Conservation (phyloP, 2,329 filamentous ascomycete species). For the Diaporthe australafricana region DNA sequence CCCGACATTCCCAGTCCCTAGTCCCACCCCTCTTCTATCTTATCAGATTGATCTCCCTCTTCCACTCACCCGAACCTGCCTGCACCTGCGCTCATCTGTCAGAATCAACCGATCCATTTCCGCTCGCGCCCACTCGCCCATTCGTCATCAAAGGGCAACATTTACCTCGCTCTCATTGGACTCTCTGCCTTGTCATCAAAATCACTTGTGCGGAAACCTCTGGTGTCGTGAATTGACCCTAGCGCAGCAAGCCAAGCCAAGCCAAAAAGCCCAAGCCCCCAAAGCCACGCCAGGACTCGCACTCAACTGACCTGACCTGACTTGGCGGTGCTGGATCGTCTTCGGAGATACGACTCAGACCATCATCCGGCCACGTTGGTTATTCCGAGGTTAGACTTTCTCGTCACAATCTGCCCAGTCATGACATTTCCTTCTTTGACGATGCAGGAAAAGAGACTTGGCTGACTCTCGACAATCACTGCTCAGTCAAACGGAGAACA, state of each 20-base stretch:
- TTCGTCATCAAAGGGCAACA: not conserved
- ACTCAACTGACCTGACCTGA: not conserved
- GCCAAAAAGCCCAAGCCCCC: no score
- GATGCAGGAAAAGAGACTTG: not conserved
- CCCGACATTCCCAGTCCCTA: not conserved
- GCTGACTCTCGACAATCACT: not conserved
- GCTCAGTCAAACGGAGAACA: not conserved
- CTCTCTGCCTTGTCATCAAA: not conserved
- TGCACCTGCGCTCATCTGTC: not conserved
- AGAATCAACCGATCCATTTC: not conserved
- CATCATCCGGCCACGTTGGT: not conserved
- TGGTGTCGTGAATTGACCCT: not conserved
- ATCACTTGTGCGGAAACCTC: not conserved
- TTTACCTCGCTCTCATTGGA: not conserved
- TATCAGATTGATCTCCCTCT: conserved; percentile 25
- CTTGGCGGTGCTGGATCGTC: not conserved
- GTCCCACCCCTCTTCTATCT: not conserved
- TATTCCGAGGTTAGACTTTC: conserved; percentile 21
- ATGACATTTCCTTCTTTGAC: not conserved
- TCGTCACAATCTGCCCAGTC: conserved; percentile 7
- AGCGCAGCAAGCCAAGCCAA: not conserved
- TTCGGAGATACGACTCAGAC: conserved; percentile 21
- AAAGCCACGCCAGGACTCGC: conserved; percentile 10
- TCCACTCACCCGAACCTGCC: conserved; percentile 15
- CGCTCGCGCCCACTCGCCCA: not conserved